Percentiles rank a stretch among this genome's conserved stretches.
Evolutionary conservation across 2,329 filamentous ascomycete species (phyloP).

Genomic region (Dactylella cylindrospora): DNA sequence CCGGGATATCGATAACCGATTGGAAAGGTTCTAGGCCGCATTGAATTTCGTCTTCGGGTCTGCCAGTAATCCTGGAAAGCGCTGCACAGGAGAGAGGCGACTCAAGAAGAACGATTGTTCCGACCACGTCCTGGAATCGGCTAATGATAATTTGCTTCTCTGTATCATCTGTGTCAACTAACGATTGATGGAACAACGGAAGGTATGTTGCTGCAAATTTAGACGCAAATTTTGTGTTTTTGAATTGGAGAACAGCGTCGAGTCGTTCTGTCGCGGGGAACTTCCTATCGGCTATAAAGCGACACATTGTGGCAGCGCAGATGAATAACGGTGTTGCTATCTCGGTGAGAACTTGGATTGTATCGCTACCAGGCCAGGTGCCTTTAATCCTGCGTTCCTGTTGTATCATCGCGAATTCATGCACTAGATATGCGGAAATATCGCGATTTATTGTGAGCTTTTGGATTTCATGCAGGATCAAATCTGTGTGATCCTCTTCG

Average conservation of each 20-base stretch:
- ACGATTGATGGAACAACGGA: slow-evolving; percentile 12
- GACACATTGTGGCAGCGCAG: slow-evolving; percentile 26
- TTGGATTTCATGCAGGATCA: slow-evolving; percentile 25
- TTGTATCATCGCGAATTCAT: slow-evolving; percentile 1
- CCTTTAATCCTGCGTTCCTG: neutral
- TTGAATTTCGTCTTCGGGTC: neutral
- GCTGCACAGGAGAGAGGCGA: slow-evolving; percentile 2
- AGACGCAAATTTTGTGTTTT: slow-evolving; percentile 5
- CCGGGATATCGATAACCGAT: slow-evolving; percentile 12
- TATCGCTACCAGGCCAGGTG: slow-evolving; percentile 11
- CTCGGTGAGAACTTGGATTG: neutral
- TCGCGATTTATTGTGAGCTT: slow-evolving; percentile 47
- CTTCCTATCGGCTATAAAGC: slow-evolving; percentile 16
- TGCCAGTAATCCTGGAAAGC: slow-evolving; percentile 1
- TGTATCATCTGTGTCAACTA: neutral
- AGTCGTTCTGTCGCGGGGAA: slow-evolving; percentile 1
- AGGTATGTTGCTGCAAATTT: slow-evolving; percentile 21
- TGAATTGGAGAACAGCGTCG: neutral
- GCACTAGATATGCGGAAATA: slow-evolving; percentile 34
- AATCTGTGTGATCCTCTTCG: slow-evolving; percentile 16
- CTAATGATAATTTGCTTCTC: neutral
- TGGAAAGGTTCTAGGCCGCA: slow-evolving; percentile 1
- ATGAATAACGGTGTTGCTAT: slow-evolving; percentile 31
- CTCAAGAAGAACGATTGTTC: slow-evolving; percentile 20
- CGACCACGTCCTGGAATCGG: slow-evolving; percentile 11